Percentiles rank a stretch among this genome's conserved stretches.
Conservation (phyloP, 2,329 filamentous ascomycete species). For the Sordariomycetes sp. region DNA sequence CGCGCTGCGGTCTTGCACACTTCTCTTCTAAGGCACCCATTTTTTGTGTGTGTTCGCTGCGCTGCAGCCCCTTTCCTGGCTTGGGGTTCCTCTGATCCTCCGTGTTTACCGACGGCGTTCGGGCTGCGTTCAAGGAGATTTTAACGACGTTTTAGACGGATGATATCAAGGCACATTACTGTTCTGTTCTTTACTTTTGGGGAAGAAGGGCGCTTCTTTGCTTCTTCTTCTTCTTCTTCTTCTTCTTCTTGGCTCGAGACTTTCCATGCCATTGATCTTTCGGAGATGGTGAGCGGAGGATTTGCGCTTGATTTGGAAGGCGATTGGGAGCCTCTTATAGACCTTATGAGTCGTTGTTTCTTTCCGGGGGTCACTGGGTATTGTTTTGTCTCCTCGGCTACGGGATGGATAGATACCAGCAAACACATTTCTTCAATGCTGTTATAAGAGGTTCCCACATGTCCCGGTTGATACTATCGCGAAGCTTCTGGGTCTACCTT, state of each 20-base stretch:
- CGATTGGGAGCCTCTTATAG: neutral
- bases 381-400: neutral
- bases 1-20: neutral
- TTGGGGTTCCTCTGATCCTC: conserved; percentile 2
- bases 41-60: neutral
- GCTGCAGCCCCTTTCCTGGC: neutral
- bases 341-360: neutral
- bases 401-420: conserved; percentile 3
- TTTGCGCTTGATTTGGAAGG: neutral
- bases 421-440: neutral
- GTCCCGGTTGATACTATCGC: neutral
- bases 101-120: neutral
- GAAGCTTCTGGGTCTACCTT: no score
- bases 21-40: neutral
- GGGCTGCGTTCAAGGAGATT: neutral
- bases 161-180: neutral
- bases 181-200: neutral
- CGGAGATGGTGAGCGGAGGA: neutral
- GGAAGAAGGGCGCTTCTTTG: no score
- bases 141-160: neutral
- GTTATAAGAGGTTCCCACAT: neutral
- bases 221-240: no score
- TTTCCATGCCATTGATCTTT: neutral
- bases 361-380: neutral
- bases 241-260: neutral